A percentile compares a stretch with the other conserved stretches of the same genome.
Evolutionary conservation across 148 eudicot genomes (phyloP).

Genomic region (Dianthus caryophyllus): DNA sequence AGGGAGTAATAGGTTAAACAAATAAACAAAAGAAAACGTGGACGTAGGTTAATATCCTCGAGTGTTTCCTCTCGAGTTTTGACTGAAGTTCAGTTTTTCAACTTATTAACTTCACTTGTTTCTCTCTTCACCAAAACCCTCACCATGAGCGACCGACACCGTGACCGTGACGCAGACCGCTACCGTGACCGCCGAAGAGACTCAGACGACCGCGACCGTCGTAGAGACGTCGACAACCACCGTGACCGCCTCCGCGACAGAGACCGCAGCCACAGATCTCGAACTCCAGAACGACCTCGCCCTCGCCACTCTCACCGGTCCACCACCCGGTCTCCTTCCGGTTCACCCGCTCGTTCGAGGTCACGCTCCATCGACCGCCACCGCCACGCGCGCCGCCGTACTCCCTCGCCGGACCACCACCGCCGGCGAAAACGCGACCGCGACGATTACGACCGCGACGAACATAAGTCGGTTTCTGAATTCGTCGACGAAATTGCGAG

Average conservation of each 20-base stretch:
- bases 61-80: no score
- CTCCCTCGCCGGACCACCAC: conserved; percentile 48
- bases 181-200: conserved; percentile 38
- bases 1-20: no score
- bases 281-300: conserved; percentile 36
- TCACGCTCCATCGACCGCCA: conserved; percentile 54
- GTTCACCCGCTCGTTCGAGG: conserved; percentile 34
- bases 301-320: conserved; percentile 37
- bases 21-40: no score
- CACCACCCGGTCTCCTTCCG: conserved; percentile 27
- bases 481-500: conserved; percentile 52
- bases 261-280: conserved; percentile 32
- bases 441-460: conserved; percentile 39
- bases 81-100: no score
- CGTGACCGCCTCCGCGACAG: conserved; percentile 39
- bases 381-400: conserved; percentile 31
- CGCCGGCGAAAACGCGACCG: conserved; percentile 41
- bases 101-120: no score
- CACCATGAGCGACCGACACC: conserved; percentile 34
- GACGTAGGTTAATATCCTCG: no score
- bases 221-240: conserved; percentile 34
- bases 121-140: no score
- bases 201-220: conserved; percentile 35
- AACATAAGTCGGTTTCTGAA: conserved; percentile 36
- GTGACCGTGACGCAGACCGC: conserved; percentile 38